Base-by-base conservation (phyloP, 2,329 filamentous ascomycete genomes). In the Penicillium digitatum region DNA sequence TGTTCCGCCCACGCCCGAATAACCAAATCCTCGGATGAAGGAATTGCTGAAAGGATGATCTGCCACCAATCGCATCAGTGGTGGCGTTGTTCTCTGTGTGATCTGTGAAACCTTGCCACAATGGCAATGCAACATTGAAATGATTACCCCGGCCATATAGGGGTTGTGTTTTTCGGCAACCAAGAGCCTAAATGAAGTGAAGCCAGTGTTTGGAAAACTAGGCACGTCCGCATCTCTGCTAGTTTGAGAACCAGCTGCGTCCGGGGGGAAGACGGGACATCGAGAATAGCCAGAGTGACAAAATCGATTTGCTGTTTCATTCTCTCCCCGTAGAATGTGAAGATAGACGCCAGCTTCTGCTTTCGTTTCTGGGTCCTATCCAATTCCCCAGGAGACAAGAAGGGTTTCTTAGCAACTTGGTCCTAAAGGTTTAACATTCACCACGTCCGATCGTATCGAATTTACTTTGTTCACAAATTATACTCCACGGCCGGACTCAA, bases 211-310 rank as follows among this genome's bases (percentile, higher is more conserved):
- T 58, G 53, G 20, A 58, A 60, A 2, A 55, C 16, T 22, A 49
- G 42, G 20, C 52, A 27, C 53, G 53, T 56, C 53, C 53, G 58
- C 44, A 60, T 60, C 32, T 56, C 58, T 38, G 42, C 31, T 4
- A 60, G 29, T 42, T 56, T 58, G 3, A 60, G 26, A 16, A 58
- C 12, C 5, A 50, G 42, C 22, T 54, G 53, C 6, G 22, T 26
- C 2, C 27, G 6, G 22, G 3, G 9, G 8, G 20, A 34, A 12
- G n/a, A 16, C 3, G 31, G 14, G 3, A 24, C n/a, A 16, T 44
- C 16, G 12, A 37, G 20, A 9, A 11, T 45, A 20, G 43, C 49
- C 7, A 60, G 50, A 10, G 27, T 60, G 11, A 58, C 53, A 43
- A 31, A 60, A 58, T 10, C 32, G 18, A 32, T 29, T 35, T 8